Percentiles rank a stretch among this genome's conserved stretches.
Evolutionary conservation across 192 early-diverging fungal species (phyloP).

Genomic region (Funneliformis geosporum): DNA sequence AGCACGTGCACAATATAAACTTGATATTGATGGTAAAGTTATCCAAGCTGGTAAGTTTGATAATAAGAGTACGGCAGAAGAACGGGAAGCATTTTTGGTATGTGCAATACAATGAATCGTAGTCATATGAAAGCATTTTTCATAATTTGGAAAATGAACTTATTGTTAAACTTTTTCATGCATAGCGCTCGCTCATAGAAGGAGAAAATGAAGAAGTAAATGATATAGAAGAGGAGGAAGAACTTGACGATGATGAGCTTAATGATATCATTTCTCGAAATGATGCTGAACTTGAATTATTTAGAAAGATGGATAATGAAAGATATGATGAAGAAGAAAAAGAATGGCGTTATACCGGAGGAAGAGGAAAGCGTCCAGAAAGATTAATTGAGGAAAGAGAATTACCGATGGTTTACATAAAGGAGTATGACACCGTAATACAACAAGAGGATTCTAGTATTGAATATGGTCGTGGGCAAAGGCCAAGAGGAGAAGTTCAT

Average conservation of each 20-base stretch:
- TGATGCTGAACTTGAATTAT: constrained; percentile 77
- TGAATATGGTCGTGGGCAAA: constrained; percentile 71
- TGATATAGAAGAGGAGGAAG: constrained; percentile 67
- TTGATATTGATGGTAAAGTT: constrained; percentile 96
- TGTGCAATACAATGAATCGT: neutral
- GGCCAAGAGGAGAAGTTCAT: constrained; percentile 70
- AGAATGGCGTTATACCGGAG: constrained; percentile 59
- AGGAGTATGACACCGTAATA: constrained; percentile 58
- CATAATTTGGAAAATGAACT: neutral
- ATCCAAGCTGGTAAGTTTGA: constrained; percentile 99
- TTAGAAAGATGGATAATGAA: constrained; percentile 76
- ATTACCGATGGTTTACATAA: constrained; percentile 77
- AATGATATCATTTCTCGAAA: constrained; percentile 91
- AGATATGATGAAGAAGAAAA: constrained; percentile 51
- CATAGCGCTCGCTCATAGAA: constrained; percentile 73
- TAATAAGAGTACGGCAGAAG: constrained; percentile 89
- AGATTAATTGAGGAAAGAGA: constrained; percentile 85
- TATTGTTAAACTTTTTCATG: neutral
- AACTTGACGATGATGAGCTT: constrained; percentile 84
- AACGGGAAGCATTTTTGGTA: constrained; percentile 85
- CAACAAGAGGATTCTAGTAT: constrained; percentile 52
- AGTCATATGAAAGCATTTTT: neutral
- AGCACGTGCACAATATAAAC: constrained; percentile 90
- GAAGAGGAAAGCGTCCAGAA: constrained; percentile 61
- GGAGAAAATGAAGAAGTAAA: constrained; percentile 77